Base-by-base conservation (phyloP, 352 stramenopile species). In the Phytophthora boehmeriae region DNA sequence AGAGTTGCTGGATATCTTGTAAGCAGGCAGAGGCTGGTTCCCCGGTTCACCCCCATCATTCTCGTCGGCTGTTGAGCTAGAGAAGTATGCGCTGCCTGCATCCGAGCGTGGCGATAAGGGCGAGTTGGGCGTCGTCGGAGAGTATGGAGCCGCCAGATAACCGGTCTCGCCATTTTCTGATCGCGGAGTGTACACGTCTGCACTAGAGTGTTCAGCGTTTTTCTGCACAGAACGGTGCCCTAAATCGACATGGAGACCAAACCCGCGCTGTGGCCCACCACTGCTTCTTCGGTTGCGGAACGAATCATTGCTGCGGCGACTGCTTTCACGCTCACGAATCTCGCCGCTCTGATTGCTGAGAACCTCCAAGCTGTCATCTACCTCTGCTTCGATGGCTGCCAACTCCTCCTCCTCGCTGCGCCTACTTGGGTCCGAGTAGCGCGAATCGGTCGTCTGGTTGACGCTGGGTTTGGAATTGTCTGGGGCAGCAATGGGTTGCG, bases 341-440 rank as follows among this genome's bases (percentile, higher is more conserved):
- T 89, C 80, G 23, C 80, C 75, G 43, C 81, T 91, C 58, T 78
- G 79, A n/a, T 73, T 78, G 62, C 84, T 93, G 20, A 90, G 66
- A 17, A 93, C 80, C 41, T 93, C 84, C 38, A 93, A 71, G 56
- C 88, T 83, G 22, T 93, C 84, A 54, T 93, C 84, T 39, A 93
- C 84, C 54, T 91, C 81, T 44, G 81, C 81, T 71, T 90, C 78
- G 46, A 93, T 93, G 23, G 55, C 80, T 50, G 79, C 81, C 49
- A 84, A 55, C 48, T 89, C 79, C 39, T 92, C 80, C 49, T 84
- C 76, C 52, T 89, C 77, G 68, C 73, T 89, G 30, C 75, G 78
- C n/a, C 74, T 60, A 42, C 77, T 89, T 47, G 75, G 65, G 9
- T 63, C 75, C 4, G 80, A 90, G 28, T 73, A 28, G 35, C 78